Percentiles rank a stretch among this genome's conserved stretches.
Evolutionary conservation across 169 alveolate species (phyloP).

Genomic region (Plasmodium adleri): DNA sequence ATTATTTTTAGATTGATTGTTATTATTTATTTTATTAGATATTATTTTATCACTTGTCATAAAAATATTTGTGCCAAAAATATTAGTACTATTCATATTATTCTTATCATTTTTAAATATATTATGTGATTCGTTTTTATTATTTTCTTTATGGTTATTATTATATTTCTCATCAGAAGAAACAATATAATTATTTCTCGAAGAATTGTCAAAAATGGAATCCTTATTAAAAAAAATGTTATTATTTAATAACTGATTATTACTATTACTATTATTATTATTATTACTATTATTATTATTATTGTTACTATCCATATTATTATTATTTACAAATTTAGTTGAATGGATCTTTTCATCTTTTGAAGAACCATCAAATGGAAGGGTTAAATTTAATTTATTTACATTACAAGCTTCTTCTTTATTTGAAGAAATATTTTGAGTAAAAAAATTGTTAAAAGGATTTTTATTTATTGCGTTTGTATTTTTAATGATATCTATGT

Average conservation of each 20-base stretch:
- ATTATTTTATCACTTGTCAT: background rate
- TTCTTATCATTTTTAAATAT: slow-evolving; percentile 2
- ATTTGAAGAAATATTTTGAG: no score
- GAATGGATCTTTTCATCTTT: no score
- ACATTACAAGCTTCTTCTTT: no score
- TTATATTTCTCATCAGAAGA: background rate
- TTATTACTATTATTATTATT: slow-evolving; percentile 1
- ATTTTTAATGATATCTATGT: no score
- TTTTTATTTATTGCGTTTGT: no score
- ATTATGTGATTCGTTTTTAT: background rate
- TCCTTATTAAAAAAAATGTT: background rate
- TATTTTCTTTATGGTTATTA: background rate
- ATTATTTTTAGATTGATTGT: no score
- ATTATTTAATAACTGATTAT: background rate
- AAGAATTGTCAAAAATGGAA: background rate
- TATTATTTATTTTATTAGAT: no score
- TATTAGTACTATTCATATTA: background rate
- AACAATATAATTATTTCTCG: background rate
- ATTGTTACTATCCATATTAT: background rate
- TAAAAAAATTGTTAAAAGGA: no score
- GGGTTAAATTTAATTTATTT: no score
- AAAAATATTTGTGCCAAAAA: background rate
- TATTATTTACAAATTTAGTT: no score
- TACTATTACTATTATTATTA: background rate
- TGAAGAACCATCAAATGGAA: no score